phyloP scores from a whole-genome alignment of 2,329 filamentous ascomycete species.

The Lasiodiplodia theobromae region DNA sequence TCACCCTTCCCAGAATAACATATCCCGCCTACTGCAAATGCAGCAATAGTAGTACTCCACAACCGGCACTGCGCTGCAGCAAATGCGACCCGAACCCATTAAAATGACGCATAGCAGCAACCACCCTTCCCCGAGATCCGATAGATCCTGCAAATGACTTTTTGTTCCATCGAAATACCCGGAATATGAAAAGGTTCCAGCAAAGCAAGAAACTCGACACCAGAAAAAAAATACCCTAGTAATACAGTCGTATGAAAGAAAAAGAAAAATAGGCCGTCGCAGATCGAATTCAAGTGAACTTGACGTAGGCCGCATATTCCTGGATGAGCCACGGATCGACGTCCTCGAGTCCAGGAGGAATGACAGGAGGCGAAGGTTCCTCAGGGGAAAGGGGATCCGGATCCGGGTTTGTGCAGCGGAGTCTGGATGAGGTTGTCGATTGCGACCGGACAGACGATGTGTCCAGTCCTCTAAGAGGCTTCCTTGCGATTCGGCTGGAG shows the following conservation, averaged over 20 bases:
- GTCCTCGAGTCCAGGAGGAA: conserved; percentile 40
- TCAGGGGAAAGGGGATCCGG: conserved; percentile 25
- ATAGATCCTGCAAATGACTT: not conserved
- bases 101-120: not conserved
- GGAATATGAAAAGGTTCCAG: conserved; percentile 2
- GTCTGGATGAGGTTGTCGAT: not conserved
- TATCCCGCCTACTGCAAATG: not conserved
- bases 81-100: conserved; percentile 8
- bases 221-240: not conserved
- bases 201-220: conserved; percentile 2
- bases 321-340: conserved; percentile 48
- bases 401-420: conserved; percentile 13
- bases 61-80: not conserved
- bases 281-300: conserved; percentile 35
- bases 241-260: conserved; percentile 1
- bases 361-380: conserved; percentile 19
- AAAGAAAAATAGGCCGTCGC: not conserved
- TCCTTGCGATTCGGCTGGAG: not conserved
- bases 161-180: not conserved
- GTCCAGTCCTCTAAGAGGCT: conserved; percentile 14
- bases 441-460: conserved; percentile 9
- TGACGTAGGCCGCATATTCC: conserved; percentile 50
- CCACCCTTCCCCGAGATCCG: not conserved
- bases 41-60: conserved; percentile 22
- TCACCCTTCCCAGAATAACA: not conserved